Evolutionary conservation across 257 asterid genomes (phyloP), one percentile per base, ranked within the genome.

Genomic region (Misopates orontium): DNA sequence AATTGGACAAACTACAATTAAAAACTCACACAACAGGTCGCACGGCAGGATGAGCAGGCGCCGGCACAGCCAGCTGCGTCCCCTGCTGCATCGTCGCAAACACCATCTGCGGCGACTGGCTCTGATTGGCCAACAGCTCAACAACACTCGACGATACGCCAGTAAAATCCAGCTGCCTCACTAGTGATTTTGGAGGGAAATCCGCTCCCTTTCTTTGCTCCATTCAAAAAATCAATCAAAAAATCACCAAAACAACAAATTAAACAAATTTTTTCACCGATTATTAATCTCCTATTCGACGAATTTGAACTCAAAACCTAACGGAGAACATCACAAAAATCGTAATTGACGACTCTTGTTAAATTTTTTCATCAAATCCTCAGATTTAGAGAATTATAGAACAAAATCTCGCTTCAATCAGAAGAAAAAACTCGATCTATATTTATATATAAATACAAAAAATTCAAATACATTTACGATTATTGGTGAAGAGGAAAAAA

Each of bases 151-250:
- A 36, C 10, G 42, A 3, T 7, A 28, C 42, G 42, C 82, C 90
- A 54, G 91, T 87, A 67, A 93, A 93, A 83, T 93, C 99, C 67
- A 93, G 97, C 89, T 93, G 97, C 85, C 99, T 82, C 53, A 87
- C 97, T n/a, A 85, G 95, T 95, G 71, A 82, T 62, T 74, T 76
- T 64, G 89, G 86, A 84, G 90, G 91, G 85, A 87, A 76, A 73
- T 82, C 95, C 45, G 84, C 94, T 76, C 83, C 94, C 66, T 82
- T 91, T 51, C 74, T 73, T 77, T 80, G 82, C 90, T 90, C 96
- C 99, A 93, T 93, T 77, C 52, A 66, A 78, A 62, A 56, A n/a
- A 4, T 1, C 6, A 36, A 71, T 28, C 36, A 49, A 73, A 58
- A 60, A 68, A 18, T 22, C 9, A 64, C 21, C 49, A 39, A 23